Percentiles rank a stretch among this genome's conserved stretches.
phyloP scores from a whole-genome alignment of 177 flowering plant species.

The Vitis hybrid region DNA sequence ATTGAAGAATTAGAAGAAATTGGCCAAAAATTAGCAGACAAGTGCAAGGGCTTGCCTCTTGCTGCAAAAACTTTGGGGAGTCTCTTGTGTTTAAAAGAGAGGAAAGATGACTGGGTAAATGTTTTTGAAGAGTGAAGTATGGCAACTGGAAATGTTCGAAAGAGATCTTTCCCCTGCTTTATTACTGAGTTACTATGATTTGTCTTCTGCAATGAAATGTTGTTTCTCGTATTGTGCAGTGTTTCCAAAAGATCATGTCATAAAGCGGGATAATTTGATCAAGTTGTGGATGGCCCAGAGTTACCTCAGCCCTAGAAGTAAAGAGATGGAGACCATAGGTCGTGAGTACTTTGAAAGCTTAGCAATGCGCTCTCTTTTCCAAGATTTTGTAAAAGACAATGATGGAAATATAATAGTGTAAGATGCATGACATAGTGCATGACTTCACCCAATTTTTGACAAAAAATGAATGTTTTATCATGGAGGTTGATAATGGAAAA shows the following conservation, averaged over 20 bases:
- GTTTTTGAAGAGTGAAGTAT: constrained; percentile 1
- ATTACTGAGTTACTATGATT: constrained; percentile 14
- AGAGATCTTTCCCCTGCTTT: background rate
- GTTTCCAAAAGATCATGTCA: constrained; percentile 13
- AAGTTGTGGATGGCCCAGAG: constrained; percentile 20
- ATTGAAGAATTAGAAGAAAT: background rate
- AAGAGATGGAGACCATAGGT: constrained; percentile 18
- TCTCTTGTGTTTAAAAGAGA: constrained; percentile 1
- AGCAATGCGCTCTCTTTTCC: constrained; percentile 24
- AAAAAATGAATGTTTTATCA: background rate
- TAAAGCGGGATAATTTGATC: constrained; percentile 8
- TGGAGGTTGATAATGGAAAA: background rate
- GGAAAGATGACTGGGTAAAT: constrained; percentile 7
- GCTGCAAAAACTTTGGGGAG: constrained; percentile 15
- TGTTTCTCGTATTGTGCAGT: constrained; percentile 21
- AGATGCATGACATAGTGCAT: constrained; percentile 31
- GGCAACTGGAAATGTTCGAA: constrained; percentile 9
- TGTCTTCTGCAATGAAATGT: constrained; percentile 3
- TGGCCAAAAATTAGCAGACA: constrained; percentile 10
- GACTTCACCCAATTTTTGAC: constrained; percentile 10
- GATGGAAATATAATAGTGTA: background rate
- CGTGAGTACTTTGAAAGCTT: constrained; percentile 14
- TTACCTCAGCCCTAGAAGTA: background rate
- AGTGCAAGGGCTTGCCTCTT: constrained; percentile 21
- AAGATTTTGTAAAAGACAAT: background rate